Base-by-base conservation (phyloP, 2,329 filamentous ascomycete genomes). In the Calonectria fujianensis region DNA sequence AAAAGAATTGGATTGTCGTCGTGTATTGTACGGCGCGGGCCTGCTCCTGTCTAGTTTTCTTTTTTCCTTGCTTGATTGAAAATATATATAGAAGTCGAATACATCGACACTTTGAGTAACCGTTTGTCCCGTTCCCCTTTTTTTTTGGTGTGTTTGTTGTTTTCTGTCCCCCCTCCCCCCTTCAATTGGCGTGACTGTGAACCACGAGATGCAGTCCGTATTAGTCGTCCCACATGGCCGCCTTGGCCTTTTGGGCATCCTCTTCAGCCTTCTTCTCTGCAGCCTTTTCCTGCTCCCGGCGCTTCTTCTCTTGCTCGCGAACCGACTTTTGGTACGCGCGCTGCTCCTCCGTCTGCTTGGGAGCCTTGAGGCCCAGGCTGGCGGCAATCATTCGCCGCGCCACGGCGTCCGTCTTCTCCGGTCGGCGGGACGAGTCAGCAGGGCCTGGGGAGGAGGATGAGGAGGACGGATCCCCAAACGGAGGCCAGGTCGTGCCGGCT, bases 321-420 rank as follows among this genome's bases (percentile, higher is more conserved):
- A 97, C 88, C 1, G 94, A 93, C 78, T 90, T 91, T 81, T 98
- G 96, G 83, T 97, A 98, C 69, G 95, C 94, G 80, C 90, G 91
- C 88, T 98, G 94, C 86, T 98, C 96, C 76, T 97, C 95, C 1
- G 95, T 98, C 84, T 93, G 91, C 87, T 92, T 94, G 39, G 95
- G 95, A 41, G 93, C 92, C 81, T 93, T 92, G 70, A 98, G 91
- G 0, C 97, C 97, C 78, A 98, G 87, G 0, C 95, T 96, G 4
- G 94, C 94, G 0, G 95, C 96, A 83, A 99, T 98, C 91, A 99
- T 90, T 74, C 97, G 90, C 75, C 94, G 91, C 7, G 97, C 97
- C 50, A 98, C 95, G 0, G 96, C 95, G 75, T 97, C 97, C 76
- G 96, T 97, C 88, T 98, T 99, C 86, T 98, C 96, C 0, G 96